A percentile compares a stretch with the other conserved stretches of the same genome.
These are phyloP conservation scores for Thielaviopsis euricoi DNA, from an alignment of 2,329 filamentous ascomycete species.

Conservation along the genomic window DNA sequence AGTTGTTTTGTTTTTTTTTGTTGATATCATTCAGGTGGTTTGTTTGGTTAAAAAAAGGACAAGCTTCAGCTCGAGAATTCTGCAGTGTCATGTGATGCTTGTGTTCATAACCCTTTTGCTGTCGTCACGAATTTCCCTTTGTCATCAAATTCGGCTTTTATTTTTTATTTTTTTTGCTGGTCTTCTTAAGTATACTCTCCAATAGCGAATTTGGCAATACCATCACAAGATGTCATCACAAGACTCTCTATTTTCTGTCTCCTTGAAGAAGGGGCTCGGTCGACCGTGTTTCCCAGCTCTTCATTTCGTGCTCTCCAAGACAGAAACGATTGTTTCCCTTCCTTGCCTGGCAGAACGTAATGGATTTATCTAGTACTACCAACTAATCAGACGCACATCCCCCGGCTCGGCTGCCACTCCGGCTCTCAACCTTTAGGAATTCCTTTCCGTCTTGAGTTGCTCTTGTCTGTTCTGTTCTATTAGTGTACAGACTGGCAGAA, in stretches of 20 bases:
- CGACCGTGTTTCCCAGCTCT: background rate
- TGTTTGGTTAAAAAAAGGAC: too few relatives aligned
- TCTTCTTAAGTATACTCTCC: background rate
- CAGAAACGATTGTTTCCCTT: too few relatives aligned
- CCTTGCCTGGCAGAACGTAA: too few relatives aligned
- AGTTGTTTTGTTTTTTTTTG: background rate
- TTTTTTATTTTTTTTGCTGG: too few relatives aligned
- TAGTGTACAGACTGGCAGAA: too few relatives aligned
- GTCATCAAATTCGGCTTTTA: too few relatives aligned
- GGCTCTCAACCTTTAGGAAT: background rate
- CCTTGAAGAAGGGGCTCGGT: background rate
- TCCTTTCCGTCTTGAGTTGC: background rate
- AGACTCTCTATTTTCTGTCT: background rate
- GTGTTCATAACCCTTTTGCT: too few relatives aligned
- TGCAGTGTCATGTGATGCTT: too few relatives aligned
- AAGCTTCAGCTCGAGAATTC: background rate
- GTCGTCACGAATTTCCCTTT: too few relatives aligned
- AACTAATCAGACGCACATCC: background rate
- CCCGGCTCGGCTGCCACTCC: background rate
- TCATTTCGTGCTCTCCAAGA: background rate
- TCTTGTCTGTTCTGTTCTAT: too few relatives aligned
- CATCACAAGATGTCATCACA: background rate
- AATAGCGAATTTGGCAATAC: background rate
- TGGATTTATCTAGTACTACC: background rate
- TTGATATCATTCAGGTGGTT: background rate